Evolutionary conservation across 768 basidiomycete genomes (phyloP), one percentile per base, ranked within the genome.

Genomic region (Tulasnella calospora): DNA sequence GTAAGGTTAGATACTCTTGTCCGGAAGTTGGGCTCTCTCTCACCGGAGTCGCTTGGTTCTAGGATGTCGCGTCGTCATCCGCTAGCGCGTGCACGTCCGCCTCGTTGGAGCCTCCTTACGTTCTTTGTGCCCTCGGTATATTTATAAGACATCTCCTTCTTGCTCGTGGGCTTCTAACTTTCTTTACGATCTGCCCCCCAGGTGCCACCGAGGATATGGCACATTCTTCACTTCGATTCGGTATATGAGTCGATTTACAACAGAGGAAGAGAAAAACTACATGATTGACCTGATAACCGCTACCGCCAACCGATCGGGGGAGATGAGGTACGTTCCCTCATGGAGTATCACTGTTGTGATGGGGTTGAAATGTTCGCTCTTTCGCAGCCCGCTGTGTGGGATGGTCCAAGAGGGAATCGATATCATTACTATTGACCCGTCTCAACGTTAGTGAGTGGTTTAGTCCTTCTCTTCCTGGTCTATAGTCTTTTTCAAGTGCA

Each of bases 331-430:
- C 30, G 79, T 33, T 79, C 12, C 44, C 21, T 7, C 47, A 10
- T 57, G 36, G 17, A n/a, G 35, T 74, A 35, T 41, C 23, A 17
- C 51, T 57, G 51, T 19, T 40, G 41, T 67, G 36, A 47, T 13
- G 3, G 27, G 41, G 8, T 33, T 69, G 13, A 23, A 46, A 33
- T 44, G 44, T 12, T 15, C 73, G 6, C 0, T 78, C 27, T 70
- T 80, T 38, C n/a, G 36, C 46, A 94, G 95, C 83, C 98, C 98
- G 44, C 85, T 99, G 76, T 99, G 97, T 97, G 98, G 99, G 86
- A 98, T 99, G 96, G 96, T 99, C 21, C 95, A 98, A 85, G 98
- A 99, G 83, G 97, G 97, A 61, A 96, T 99, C 79, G 98, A 99
- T 84, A 89, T 99, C 81, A 95, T 91, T 83, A 88, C 92, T 23